These are phyloP conservation scores for Heracleum sosnowskyi DNA, from an alignment of 129 eudicot species.

Conservation along the genomic window DNA sequence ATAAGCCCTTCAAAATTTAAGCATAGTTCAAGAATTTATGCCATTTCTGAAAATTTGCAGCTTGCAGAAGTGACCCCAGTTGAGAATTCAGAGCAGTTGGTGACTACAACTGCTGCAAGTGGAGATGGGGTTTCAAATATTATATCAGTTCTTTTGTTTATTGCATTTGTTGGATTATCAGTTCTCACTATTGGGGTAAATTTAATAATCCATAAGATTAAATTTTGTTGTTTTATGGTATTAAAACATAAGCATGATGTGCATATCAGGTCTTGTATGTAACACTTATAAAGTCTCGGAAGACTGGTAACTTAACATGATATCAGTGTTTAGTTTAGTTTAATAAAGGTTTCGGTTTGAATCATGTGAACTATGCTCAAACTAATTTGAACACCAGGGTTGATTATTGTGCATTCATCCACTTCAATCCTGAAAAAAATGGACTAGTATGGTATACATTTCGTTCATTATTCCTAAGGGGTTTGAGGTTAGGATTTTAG, in stretches of 20 bases:
- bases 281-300: background rate
- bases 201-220: background rate
- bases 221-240: background rate
- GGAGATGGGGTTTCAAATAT: slow-evolving; percentile 24
- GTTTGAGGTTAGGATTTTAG: background rate
- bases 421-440: background rate
- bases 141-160: slow-evolving; percentile 35
- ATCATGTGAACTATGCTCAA: too few relatives aligned
- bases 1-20: background rate
- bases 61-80: slow-evolving; percentile 31
- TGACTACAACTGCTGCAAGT: slow-evolving; percentile 12
- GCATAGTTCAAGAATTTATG: slow-evolving; percentile 16
- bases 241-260: background rate
- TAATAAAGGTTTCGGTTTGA: background rate
- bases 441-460: background rate
- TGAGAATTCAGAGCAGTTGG: slow-evolving; percentile 26
- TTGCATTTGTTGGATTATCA: slow-evolving; percentile 47
- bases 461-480: background rate
- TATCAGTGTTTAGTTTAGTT: background rate
- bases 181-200: slow-evolving; percentile 57
- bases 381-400: background rate
- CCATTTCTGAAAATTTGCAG: slow-evolving; percentile 6
- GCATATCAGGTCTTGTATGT: background rate
- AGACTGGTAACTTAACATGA: background rate
- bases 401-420: background rate